Percentiles rank a stretch among this genome's conserved stretches.
Evolutionary conservation across 192 early-diverging fungal species (phyloP).

Genomic region (Podila clonocystis): DNA sequence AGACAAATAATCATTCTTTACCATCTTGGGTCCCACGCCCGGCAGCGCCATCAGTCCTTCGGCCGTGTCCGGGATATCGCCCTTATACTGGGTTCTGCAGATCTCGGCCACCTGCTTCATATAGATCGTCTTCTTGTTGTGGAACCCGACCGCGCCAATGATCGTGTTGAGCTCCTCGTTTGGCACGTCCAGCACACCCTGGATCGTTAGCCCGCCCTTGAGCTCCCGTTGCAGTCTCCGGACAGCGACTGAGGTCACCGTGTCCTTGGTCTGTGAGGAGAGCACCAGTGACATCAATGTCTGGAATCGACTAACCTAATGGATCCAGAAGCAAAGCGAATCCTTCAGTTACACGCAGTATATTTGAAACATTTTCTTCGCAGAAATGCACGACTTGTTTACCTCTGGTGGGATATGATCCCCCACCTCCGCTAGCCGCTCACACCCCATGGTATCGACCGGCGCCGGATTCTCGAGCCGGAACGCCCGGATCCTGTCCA

Average conservation of each 20-base stretch:
- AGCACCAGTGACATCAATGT: slow-evolving; percentile 88
- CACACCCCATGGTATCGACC: slow-evolving; percentile 93
- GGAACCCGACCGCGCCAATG: slow-evolving; percentile 90
- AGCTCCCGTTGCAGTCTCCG: slow-evolving; percentile 67
- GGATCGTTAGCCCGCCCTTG: slow-evolving; percentile 75
- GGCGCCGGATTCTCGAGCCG: slow-evolving; percentile 73
- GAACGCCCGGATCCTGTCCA: slow-evolving; percentile 74
- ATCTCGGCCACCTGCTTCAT: slow-evolving; percentile 84
- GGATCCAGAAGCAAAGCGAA: too few relatives aligned
- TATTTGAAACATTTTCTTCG: too few relatives aligned
- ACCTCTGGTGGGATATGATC: slow-evolving; percentile 51
- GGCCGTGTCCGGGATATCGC: slow-evolving; percentile 86
- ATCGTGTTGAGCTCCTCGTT: slow-evolving; percentile 72
- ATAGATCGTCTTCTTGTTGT: slow-evolving; percentile 85
- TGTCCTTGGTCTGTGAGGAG: slow-evolving; percentile 95
- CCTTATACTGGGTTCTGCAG: slow-evolving; percentile 72
- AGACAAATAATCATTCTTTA: slow-evolving; percentile 13
- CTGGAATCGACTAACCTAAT: slow-evolving; percentile 79
- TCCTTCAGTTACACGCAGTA: too few relatives aligned
- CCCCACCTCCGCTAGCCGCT: slow-evolving; percentile 61
- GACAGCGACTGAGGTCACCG: slow-evolving; percentile 84
- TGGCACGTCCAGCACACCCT: slow-evolving; percentile 69
- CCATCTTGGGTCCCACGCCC: slow-evolving; percentile 97
- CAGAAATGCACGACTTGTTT: neutral
- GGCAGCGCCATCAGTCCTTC: slow-evolving; percentile 83